Percentiles rank a stretch among this genome's conserved stretches.
These are phyloP conservation scores for Selaginella tamariscina DNA, from an alignment of 75 land plant species.

Conservation along the genomic window DNA sequence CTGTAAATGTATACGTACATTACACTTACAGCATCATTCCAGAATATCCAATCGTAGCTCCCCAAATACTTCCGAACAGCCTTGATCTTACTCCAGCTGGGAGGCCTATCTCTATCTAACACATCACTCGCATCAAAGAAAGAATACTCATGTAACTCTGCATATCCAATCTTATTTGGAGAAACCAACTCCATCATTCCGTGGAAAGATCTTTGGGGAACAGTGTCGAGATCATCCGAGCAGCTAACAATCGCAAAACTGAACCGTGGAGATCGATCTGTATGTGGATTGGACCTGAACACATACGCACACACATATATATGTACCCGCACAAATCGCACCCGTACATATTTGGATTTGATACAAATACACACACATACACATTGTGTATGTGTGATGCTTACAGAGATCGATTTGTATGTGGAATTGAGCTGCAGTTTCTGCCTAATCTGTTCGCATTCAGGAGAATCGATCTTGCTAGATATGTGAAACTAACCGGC, in stretches of 20 bases:
- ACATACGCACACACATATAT: too few relatives aligned
- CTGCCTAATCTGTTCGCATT: background rate
- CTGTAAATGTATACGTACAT: background rate
- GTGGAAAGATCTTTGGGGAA: slow-evolving; percentile 3
- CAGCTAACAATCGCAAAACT: slow-evolving; percentile 10
- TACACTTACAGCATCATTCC: slow-evolving; percentile 12
- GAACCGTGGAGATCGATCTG: too few relatives aligned
- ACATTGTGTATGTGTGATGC: too few relatives aligned
- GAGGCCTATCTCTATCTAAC: background rate
- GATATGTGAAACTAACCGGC: too few relatives aligned
- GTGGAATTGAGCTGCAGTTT: background rate
- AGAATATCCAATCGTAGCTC: slow-evolving; percentile 7
- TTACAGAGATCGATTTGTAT: too few relatives aligned
- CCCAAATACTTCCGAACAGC: slow-evolving; percentile 10
- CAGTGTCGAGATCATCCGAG: background rate
- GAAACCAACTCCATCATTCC: slow-evolving; percentile 6
- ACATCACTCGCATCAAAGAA: slow-evolving; percentile 10
- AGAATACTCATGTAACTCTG: background rate
- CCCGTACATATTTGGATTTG: too few relatives aligned
- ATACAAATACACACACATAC: too few relatives aligned
- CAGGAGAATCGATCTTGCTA: background rate
- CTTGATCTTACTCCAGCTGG: slow-evolving; percentile 10
- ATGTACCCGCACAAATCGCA: too few relatives aligned
- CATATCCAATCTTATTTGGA: slow-evolving; percentile 2
- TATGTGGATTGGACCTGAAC: too few relatives aligned